phyloP scores from a whole-genome alignment of 2,329 filamentous ascomycete species.

The Phialemonium atrogriseum region DNA sequence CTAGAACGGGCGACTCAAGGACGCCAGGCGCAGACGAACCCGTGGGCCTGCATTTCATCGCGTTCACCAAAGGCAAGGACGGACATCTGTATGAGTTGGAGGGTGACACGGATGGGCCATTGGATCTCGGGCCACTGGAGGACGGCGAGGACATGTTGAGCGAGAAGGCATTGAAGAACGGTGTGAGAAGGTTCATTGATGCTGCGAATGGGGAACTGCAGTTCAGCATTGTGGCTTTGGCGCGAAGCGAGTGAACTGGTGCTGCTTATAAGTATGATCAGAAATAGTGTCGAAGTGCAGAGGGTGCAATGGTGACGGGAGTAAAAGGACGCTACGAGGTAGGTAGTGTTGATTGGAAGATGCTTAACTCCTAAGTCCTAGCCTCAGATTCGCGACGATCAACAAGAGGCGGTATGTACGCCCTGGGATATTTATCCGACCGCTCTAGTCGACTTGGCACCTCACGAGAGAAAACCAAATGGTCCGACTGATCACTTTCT shows the following conservation, averaged over 20 bases:
- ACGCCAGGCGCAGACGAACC: constrained; percentile 51
- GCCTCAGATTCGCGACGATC: no score
- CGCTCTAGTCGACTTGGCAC: no score
- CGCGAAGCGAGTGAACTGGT: constrained; percentile 1
- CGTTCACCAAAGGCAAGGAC: constrained; percentile 63
- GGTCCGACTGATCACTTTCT: no score
- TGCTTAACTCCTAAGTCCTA: no score
- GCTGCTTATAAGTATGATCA: no score
- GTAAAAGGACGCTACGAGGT: no score
- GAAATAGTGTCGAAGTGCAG: no score
- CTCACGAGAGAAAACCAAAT: no score
- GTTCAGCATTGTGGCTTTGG: constrained; percentile 4
- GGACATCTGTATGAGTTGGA: constrained; percentile 71
- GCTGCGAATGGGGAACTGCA: constrained; percentile 15
- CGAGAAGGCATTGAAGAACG: constrained; percentile 58
- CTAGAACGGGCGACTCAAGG: constrained; percentile 56
- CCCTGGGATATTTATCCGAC: no score
- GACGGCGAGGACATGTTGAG: constrained; percentile 56
- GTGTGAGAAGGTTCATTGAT: constrained; percentile 34
- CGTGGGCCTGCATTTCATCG: constrained; percentile 70
- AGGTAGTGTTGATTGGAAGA: no score
- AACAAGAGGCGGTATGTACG: no score
- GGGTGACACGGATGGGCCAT: constrained; percentile 62
- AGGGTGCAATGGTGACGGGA: no score
- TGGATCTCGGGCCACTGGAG: constrained; percentile 52